A percentile compares a stretch with the other conserved stretches of the same genome.
Evolutionary conservation across 2,329 filamentous ascomycete genomes (phyloP).

Genomic region (Phyllosticta capitalensis): DNA sequence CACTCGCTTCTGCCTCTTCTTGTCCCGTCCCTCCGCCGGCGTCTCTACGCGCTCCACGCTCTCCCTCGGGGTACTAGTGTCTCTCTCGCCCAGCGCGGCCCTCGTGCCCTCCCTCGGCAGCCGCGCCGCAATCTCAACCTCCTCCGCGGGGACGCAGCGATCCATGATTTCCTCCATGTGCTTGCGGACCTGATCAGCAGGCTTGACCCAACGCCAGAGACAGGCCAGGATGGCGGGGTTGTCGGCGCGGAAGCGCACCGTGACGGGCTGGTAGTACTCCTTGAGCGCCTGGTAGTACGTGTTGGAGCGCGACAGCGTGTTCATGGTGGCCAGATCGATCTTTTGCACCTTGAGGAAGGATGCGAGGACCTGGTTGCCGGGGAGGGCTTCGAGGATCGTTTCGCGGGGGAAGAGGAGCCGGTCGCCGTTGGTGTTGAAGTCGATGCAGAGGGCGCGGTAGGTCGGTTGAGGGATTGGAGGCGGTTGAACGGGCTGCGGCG

Average conservation of each 20-base stretch:
- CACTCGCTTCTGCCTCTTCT: slow-evolving; percentile 1
- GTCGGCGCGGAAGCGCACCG: slow-evolving; percentile 46
- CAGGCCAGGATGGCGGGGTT: slow-evolving; percentile 45
- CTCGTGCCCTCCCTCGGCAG: slow-evolving; percentile 37
- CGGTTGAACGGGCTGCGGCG: neutral
- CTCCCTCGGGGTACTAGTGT: neutral
- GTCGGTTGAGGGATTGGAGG: slow-evolving; percentile 2
- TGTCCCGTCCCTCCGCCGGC: neutral
- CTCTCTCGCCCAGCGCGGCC: neutral
- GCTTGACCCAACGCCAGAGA: slow-evolving; percentile 46
- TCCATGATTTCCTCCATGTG: slow-evolving; percentile 41
- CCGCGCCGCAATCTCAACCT: slow-evolving; percentile 46
- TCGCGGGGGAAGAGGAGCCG: slow-evolving; percentile 71
- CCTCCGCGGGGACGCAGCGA: slow-evolving; percentile 45
- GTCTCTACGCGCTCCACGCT: slow-evolving; percentile 1
- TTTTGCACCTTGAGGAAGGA: slow-evolving; percentile 56
- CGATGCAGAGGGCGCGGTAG: slow-evolving; percentile 24
- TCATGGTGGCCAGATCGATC: slow-evolving; percentile 17
- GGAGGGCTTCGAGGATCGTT: slow-evolving; percentile 62
- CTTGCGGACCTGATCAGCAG: slow-evolving; percentile 26
- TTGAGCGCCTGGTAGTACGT: slow-evolving; percentile 7
- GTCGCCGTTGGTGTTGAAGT: slow-evolving; percentile 48
- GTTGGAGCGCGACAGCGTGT: slow-evolving; percentile 52
- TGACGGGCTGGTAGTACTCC: slow-evolving; percentile 59
- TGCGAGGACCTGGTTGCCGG: slow-evolving; percentile 53